phyloP scores from a whole-genome alignment of 2,329 filamentous ascomycete genomes.

The Orbilia brochopaga region DNA sequence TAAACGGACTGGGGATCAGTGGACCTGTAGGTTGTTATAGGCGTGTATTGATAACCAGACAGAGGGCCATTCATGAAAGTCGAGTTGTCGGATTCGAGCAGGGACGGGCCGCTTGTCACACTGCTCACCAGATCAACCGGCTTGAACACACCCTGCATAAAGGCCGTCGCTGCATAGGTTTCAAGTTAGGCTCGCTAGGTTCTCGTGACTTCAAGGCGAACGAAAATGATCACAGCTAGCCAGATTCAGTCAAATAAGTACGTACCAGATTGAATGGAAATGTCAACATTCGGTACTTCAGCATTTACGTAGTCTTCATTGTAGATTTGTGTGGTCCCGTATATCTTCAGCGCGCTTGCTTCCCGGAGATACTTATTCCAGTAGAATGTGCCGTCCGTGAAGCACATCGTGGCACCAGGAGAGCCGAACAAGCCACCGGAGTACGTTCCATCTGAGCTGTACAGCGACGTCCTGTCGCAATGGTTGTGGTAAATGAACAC shows the following conservation, averaged over 20 bases:
- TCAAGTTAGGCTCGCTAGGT: slow-evolving; percentile 4
- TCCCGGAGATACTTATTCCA: slow-evolving; percentile 42
- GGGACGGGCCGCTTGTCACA: slow-evolving; percentile 1
- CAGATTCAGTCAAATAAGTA: neutral
- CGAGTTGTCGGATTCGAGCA: slow-evolving; percentile 29
- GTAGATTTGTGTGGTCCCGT: slow-evolving; percentile 40
- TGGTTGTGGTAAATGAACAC: slow-evolving; percentile 46
- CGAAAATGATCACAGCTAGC: neutral
- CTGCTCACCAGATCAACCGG: slow-evolving; percentile 21
- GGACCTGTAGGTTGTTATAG: slow-evolving; percentile 30
- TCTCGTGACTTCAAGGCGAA: neutral
- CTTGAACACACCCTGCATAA: slow-evolving; percentile 41
- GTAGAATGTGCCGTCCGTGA: slow-evolving; percentile 28
- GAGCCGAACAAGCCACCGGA: slow-evolving; percentile 25
- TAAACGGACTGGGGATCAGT: slow-evolving; percentile 34
- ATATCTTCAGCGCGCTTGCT: slow-evolving; percentile 29
- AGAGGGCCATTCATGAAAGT: slow-evolving; percentile 43
- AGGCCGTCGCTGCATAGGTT: slow-evolving; percentile 30
- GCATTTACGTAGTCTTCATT: slow-evolving; percentile 25
- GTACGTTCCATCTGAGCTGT: slow-evolving; percentile 10
- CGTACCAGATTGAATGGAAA: slow-evolving; percentile 44
- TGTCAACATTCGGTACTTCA: slow-evolving; percentile 26
- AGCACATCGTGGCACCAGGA: slow-evolving; percentile 34
- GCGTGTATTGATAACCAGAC: slow-evolving; percentile 37
- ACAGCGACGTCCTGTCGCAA: slow-evolving; percentile 42